Percentiles rank a stretch among this genome's conserved stretches.
phyloP scores from a whole-genome alignment of 768 basidiomycete species.

The Hypsizygus marmoreus region DNA sequence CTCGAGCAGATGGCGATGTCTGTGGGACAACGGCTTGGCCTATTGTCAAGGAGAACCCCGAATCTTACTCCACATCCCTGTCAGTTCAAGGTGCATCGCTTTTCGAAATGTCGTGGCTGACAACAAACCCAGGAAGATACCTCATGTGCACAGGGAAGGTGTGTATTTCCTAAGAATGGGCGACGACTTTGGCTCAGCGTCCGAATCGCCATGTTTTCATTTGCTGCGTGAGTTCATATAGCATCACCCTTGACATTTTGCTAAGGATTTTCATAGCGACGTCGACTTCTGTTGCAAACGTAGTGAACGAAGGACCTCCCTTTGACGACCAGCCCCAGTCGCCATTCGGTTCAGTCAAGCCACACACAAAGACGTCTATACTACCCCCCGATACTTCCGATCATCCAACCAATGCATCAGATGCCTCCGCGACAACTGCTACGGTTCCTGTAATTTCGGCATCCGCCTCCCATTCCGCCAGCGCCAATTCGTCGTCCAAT shows the following conservation, averaged over 20 bases:
- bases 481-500: constrained; percentile 4
- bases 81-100: constrained; percentile 11
- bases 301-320: neutral
- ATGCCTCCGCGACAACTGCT: too few species aligned
- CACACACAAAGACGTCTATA: too few species aligned
- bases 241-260: neutral
- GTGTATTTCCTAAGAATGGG: constrained; percentile 16
- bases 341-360: neutral
- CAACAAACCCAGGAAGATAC: constrained; percentile 7
- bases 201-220: constrained; percentile 26
- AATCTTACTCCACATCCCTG: constrained; percentile 25
- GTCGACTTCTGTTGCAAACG: constrained; percentile 1
- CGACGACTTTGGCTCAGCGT: constrained; percentile 25
- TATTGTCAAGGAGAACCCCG: constrained; percentile 17
- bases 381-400: too few species aligned
- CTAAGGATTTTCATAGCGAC: neutral
- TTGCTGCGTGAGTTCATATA: constrained; percentile 23
- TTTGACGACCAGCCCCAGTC: neutral
- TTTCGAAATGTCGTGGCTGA: neutral
- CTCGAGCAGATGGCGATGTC: neutral
- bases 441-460: neutral
- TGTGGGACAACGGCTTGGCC: constrained; percentile 28
- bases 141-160: constrained; percentile 1
- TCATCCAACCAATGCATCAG: too few species aligned
- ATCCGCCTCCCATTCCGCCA: constrained; percentile 2